phyloP scores from a whole-genome alignment of 2,329 filamentous ascomycete species.

The Aureobasidium lini region DNA sequence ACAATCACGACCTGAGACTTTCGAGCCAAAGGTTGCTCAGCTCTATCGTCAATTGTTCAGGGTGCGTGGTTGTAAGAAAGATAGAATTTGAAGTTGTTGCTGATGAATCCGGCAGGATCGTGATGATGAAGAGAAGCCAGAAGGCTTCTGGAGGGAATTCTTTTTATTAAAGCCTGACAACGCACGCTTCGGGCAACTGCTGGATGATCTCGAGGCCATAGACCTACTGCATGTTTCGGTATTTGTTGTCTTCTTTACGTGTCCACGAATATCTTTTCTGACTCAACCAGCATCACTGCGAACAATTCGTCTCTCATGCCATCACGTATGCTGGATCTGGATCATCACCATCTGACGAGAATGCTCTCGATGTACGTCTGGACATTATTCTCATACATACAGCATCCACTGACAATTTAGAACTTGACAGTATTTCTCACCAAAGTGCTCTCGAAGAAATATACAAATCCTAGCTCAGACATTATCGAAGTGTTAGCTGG shows the following conservation, averaged over 20 bases:
- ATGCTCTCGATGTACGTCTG: conserved; percentile 73
- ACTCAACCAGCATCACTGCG: conserved; percentile 51
- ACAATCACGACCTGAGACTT: conserved; percentile 79
- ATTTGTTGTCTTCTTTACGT: conserved; percentile 16
- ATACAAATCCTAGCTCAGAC: conserved; percentile 90
- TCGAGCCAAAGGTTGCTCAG: conserved; percentile 88
- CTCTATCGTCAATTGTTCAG: conserved; percentile 79
- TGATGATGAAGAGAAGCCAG: conserved; percentile 61
- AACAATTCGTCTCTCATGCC: conserved; percentile 69
- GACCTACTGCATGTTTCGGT: conserved; percentile 70
- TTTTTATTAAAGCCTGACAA: conserved; percentile 82
- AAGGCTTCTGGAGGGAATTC: conserved; percentile 95
- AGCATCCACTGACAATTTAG: conserved; percentile 46
- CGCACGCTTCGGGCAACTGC: conserved; percentile 56
- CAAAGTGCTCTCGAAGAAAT: conserved; percentile 76
- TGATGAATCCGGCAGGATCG: conserved; percentile 41
- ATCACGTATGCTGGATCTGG: conserved; percentile 59
- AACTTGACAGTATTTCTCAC: conserved; percentile 85
- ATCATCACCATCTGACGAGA: conserved; percentile 56
- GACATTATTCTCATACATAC: background rate
- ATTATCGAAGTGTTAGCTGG: conserved; percentile 86
- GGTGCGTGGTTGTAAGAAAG: conserved; percentile 29
- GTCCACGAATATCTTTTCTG: background rate
- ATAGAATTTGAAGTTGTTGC: background rate
- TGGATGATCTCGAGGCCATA: conserved; percentile 64